These are phyloP conservation scores for Biscogniauxia marginata DNA, from an alignment of 2,329 filamentous ascomycete genomes.

Conservation along the genomic window DNA sequence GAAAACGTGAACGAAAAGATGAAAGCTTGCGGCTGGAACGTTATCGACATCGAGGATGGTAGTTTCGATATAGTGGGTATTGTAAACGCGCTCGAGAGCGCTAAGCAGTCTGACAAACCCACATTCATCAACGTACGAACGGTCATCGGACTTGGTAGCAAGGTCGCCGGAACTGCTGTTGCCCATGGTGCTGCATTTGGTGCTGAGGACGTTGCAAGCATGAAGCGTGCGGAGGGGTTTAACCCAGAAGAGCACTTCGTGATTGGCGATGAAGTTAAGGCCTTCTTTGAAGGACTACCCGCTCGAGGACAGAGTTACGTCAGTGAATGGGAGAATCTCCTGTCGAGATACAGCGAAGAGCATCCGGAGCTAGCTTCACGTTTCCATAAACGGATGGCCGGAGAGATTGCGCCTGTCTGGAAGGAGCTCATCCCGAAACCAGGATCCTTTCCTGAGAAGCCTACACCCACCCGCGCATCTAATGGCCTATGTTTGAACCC, in stretches of 20 bases:
- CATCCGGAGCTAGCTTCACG: conserved; percentile 33
- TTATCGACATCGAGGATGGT: conserved; percentile 52
- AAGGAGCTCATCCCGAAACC: conserved; percentile 46
- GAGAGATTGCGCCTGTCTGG: conserved; percentile 46
- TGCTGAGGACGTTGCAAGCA: conserved; percentile 47
- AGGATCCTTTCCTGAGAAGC: conserved; percentile 42
- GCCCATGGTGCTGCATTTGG: conserved; percentile 60
- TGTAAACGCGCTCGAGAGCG: conserved; percentile 42
- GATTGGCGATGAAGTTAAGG: conserved; percentile 43
- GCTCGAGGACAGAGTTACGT: conserved; percentile 45
- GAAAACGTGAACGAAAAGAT: conserved; percentile 57
- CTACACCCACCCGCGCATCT: conserved; percentile 48
- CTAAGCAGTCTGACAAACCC: conserved; percentile 44
- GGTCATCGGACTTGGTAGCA: conserved; percentile 51
- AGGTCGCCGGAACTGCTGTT: conserved; percentile 45
- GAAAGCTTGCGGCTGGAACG: conserved; percentile 51
- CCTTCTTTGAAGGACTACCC: conserved; percentile 51
- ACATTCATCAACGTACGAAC: conserved; percentile 58
- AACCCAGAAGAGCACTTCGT: conserved; percentile 47
- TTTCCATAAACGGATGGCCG: conserved; percentile 46
- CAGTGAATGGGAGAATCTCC: conserved; percentile 46
- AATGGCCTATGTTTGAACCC: conserved; percentile 49
- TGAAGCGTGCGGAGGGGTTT: conserved; percentile 51
- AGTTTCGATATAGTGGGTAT: conserved; percentile 46
- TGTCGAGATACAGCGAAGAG: conserved; percentile 38